Base-by-base conservation (phyloP, 805 yeast species). In the Peterozyma xylosa region DNA sequence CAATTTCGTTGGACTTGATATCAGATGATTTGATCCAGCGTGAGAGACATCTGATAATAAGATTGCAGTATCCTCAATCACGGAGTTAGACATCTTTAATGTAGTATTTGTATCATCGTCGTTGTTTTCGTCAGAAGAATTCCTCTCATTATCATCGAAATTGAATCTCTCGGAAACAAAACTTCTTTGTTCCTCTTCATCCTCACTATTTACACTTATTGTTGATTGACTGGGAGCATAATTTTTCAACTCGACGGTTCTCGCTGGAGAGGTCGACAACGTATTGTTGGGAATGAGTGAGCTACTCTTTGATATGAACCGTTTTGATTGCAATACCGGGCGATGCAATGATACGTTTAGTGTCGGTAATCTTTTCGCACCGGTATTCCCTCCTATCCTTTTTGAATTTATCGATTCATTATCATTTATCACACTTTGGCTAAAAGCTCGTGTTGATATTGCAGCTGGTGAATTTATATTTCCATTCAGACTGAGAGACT, bases 61-160 rank as follows among this genome's bases (percentile, higher is more conserved):
- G n/a, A 35, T 43, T 3, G 14, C n/a, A 2, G 46, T 42, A 16
- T 42, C 39, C 3, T 39, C n/a, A 13, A 38, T 18, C n/a, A 14
- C 11, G 11, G 33, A 15, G 17, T 30, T 36, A 5, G 15, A 30
- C 11, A 34, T 34, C 15, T 44, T 44, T 15, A 44, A 33, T 10
- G 46, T 44, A 11, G 46, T 39, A 18, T 44, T 39, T 3, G 43
- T 40, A 7, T 44, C 43, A 39, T 43, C 46, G 1, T 16, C 38
- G 9, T 11, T 29, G 9, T 41, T 30, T 17, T 9, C 16, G 15
- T 29, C 38, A 7, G 14, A 21, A 5, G 27, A 21, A 7, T 21
- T 21, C 27, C 27, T 21, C 7, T 21, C 29, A 17, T 36, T 42
- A 2, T 30, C 42, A 13, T 39, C 42, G 9, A 29, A 7, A 5